Evolutionary conservation across 2,329 filamentous ascomycete genomes (phyloP).

Genomic region (Aspergillus latus): DNA sequence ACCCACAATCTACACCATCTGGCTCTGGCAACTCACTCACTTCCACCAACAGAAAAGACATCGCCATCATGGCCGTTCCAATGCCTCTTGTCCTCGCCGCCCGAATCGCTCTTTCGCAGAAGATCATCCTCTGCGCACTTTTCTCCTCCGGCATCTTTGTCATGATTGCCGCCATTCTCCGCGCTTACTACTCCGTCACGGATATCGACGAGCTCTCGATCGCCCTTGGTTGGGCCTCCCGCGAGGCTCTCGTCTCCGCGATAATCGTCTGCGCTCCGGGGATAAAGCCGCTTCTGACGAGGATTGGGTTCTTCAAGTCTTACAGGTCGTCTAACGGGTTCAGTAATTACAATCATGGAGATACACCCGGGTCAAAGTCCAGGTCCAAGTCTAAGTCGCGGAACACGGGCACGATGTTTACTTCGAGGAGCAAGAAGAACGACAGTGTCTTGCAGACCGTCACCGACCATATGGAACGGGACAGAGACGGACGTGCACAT

Average conservation of each 20-base stretch:
- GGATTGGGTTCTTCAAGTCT: slow-evolving; percentile 13
- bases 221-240: slow-evolving; percentile 23
- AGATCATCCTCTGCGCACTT: slow-evolving; percentile 18
- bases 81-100: slow-evolving; percentile 21
- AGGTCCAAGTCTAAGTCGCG: too few relatives aligned
- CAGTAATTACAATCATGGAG: too few relatives aligned
- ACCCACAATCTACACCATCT: background rate
- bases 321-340: background rate
- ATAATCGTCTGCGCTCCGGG: slow-evolving; percentile 21
- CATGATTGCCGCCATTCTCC: slow-evolving; percentile 21
- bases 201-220: slow-evolving; percentile 16
- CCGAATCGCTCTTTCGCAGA: slow-evolving; percentile 17
- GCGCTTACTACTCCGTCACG: slow-evolving; percentile 25
- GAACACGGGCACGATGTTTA: too few relatives aligned
- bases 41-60: slow-evolving; percentile 16
- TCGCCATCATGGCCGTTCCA: slow-evolving; percentile 20
- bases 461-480: too few relatives aligned
- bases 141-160: slow-evolving; percentile 24
- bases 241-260: slow-evolving; percentile 20
- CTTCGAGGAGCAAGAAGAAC: too few relatives aligned
- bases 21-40: background rate
- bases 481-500: too few relatives aligned
- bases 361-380: too few relatives aligned
- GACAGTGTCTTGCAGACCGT: too few relatives aligned
- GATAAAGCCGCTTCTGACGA: slow-evolving; percentile 19